A percentile compares a stretch with the other conserved stretches of the same genome.
Evolutionary conservation across 2,329 filamentous ascomycete genomes (phyloP).

Genomic region (Ophiostoma himal-ulmi): DNA sequence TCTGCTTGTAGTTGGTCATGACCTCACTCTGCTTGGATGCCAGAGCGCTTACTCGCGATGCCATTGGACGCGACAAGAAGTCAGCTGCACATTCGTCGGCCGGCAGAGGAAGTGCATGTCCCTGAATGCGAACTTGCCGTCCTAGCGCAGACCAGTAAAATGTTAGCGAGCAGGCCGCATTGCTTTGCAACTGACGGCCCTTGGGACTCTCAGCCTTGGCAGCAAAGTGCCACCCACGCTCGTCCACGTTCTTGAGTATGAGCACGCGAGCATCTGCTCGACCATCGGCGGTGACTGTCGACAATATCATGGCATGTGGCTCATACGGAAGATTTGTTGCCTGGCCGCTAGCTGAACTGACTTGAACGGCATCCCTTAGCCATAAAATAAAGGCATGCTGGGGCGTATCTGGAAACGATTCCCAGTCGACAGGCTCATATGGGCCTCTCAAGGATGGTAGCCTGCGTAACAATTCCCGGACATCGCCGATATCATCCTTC

Average conservation of each 20-base stretch:
- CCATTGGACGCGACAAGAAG: background rate
- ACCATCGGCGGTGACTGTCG: background rate
- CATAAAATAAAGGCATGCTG: background rate
- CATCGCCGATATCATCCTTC: background rate
- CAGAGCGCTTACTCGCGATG: background rate
- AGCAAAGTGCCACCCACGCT: slow-evolving; percentile 25
- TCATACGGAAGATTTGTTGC: background rate
- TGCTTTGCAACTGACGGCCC: slow-evolving; percentile 19
- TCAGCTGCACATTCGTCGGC: background rate
- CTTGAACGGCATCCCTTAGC: background rate
- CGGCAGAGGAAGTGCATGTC: background rate
- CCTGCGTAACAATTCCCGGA: background rate
- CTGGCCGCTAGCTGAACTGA: background rate
- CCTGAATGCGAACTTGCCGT: background rate
- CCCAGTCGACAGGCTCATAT: background rate
- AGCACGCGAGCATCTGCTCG: slow-evolving; percentile 23
- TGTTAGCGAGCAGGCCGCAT: slow-evolving; percentile 17
- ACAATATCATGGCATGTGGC: background rate
- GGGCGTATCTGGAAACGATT: background rate
- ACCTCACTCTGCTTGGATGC: background rate
- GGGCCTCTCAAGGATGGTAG: background rate
- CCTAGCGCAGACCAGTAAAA: slow-evolving; percentile 22
- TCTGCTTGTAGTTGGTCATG: background rate
- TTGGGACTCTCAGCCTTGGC: slow-evolving; percentile 22
- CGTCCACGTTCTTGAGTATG: slow-evolving; percentile 25